Evolutionary conservation across 192 early-diverging fungal species (phyloP).

Genomic region (Coemansia sp.): DNA sequence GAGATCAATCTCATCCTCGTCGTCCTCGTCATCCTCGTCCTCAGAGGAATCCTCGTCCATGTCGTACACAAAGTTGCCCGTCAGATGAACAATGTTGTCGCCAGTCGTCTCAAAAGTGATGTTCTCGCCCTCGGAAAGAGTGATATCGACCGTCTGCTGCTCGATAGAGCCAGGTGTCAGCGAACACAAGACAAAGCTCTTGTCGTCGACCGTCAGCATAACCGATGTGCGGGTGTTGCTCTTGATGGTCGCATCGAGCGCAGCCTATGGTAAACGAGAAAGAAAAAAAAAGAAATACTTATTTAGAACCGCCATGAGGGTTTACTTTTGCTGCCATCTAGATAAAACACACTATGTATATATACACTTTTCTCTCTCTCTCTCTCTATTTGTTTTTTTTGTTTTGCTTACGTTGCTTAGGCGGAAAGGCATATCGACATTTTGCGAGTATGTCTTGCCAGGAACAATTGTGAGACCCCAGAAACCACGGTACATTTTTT

Average conservation of each 20-base stretch:
- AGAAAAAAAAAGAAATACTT: neutral
- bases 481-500: conserved; percentile 55
- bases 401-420: conserved; percentile 62
- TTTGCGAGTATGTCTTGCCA: conserved; percentile 72
- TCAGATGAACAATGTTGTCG: conserved; percentile 51
- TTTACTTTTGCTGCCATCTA: no score
- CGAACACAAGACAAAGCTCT: conserved; percentile 77
- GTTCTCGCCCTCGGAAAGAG: conserved; percentile 74
- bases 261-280: conserved; percentile 56
- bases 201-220: conserved; percentile 64
- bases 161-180: conserved; percentile 74
- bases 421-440: conserved; percentile 75
- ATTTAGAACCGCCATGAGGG: no score
- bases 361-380: neutral
- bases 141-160: conserved; percentile 69
- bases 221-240: conserved; percentile 63
- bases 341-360: neutral
- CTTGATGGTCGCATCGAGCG: conserved; percentile 58
- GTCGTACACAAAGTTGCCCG: conserved; percentile 37
- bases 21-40: conserved; percentile 52
- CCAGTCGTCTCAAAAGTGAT: conserved; percentile 74
- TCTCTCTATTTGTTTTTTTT: neutral
- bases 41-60: neutral
- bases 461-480: conserved; percentile 70
- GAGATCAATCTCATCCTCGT: conserved; percentile 37